Evolutionary conservation across 192 early-diverging fungal genomes (phyloP).

Genomic region (Coemansia sp.): DNA sequence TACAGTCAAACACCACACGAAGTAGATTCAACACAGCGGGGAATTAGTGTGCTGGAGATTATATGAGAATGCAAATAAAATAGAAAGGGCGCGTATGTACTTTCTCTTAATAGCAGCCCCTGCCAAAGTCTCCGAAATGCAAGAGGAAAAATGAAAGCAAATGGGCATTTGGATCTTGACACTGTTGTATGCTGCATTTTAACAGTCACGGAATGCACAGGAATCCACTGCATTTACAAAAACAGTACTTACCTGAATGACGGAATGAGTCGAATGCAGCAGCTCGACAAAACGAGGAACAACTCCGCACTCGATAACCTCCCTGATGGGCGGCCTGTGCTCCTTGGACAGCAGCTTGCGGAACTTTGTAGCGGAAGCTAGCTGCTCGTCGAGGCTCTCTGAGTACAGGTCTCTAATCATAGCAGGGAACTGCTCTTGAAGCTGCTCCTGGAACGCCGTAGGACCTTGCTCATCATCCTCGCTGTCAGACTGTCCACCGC

Average conservation of each 20-base stretch:
- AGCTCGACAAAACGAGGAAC: conserved; percentile 96
- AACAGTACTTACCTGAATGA: conserved; percentile 67
- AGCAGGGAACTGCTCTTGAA: conserved; percentile 73
- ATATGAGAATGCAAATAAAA: neutral
- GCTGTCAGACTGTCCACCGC: conserved; percentile 60
- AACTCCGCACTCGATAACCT: conserved; percentile 91
- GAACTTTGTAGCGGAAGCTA: conserved; percentile 82
- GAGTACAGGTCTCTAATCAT: conserved; percentile 84
- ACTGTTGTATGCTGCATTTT: neutral
- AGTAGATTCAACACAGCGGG: neutral
- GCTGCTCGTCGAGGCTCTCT: conserved; percentile 73
- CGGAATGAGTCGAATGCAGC: conserved; percentile 75
- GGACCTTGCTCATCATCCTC: conserved; percentile 78
- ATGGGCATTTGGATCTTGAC: neutral
- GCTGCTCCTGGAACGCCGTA: conserved; percentile 60
- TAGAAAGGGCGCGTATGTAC: too few relatives aligned
- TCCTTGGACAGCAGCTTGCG: conserved; percentile 94
- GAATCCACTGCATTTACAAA: neutral
- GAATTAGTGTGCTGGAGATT: neutral
- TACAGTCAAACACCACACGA: conserved; percentile 35
- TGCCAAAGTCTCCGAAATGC: neutral
- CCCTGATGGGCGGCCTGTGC: conserved; percentile 93
- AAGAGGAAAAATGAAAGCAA: neutral
- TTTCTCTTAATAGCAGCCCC: too few relatives aligned
- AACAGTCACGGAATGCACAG: conserved; percentile 5